Evolutionary conservation across 257 asterid species (phyloP).

Genomic region (Vinca minor): DNA sequence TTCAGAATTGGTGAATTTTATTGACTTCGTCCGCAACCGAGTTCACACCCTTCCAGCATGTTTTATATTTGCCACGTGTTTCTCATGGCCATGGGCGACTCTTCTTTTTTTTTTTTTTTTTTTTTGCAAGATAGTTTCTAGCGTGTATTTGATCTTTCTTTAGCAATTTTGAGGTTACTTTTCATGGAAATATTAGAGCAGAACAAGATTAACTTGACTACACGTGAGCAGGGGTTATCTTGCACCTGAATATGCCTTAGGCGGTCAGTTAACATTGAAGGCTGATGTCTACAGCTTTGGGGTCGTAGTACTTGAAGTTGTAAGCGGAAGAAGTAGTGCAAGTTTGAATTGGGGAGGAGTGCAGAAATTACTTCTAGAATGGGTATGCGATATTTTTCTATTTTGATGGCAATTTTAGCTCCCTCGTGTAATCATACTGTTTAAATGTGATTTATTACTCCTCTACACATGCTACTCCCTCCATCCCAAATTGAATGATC

Average conservation of each 20-base stretch:
- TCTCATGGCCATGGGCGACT: too few relatives aligned
- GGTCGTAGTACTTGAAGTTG: slow-evolving; percentile 63
- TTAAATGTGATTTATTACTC: background rate
- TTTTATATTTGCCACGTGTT: background rate
- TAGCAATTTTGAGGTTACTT: slow-evolving; percentile 6
- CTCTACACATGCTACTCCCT: too few relatives aligned
- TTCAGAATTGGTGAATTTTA: background rate
- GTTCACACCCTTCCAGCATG: background rate
- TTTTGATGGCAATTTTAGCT: slow-evolving; percentile 13
- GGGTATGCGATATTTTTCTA: slow-evolving; percentile 47
- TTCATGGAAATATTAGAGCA: background rate
- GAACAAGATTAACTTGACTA: background rate
- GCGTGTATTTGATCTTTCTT: background rate
- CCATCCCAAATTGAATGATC: too few relatives aligned
- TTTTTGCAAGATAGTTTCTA: background rate
- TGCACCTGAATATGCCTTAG: slow-evolving; percentile 94
- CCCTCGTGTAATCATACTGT: background rate
- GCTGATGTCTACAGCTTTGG: slow-evolving; percentile 93
- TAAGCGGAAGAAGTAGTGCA: slow-evolving; percentile 68
- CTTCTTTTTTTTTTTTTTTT: too few relatives aligned
- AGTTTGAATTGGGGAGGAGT: slow-evolving; percentile 42
- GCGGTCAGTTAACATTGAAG: slow-evolving; percentile 83
- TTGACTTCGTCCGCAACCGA: background rate
- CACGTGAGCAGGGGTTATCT: slow-evolving; percentile 65
- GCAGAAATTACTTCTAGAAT: slow-evolving; percentile 58